Percentiles rank a stretch among this genome's conserved stretches.
Evolutionary conservation across 192 early-diverging fungal genomes (phyloP).

Genomic region (Mycoemilia scoparia): DNA sequence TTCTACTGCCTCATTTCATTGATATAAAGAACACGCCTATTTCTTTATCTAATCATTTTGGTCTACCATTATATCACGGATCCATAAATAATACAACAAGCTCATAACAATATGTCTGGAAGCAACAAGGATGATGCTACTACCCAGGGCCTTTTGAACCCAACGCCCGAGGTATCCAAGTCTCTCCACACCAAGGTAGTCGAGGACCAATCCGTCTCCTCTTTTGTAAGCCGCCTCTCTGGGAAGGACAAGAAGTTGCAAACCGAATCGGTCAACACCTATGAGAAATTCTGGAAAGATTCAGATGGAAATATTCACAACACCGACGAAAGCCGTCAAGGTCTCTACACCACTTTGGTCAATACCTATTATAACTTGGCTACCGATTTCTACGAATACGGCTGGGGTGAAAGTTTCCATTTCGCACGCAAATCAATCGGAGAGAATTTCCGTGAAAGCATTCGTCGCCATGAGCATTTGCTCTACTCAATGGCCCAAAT

Average conservation of each 20-base stretch:
- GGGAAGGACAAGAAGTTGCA: conserved; percentile 50
- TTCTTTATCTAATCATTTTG: too few species aligned
- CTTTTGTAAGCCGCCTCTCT: conserved; percentile 17
- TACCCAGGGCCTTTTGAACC: conserved; percentile 25
- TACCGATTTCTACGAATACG: conserved; percentile 73
- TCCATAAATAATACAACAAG: too few species aligned
- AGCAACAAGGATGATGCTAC: too few species aligned
- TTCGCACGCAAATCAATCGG: conserved; percentile 68
- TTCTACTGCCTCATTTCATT: too few species aligned
- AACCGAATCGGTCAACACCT: conserved; percentile 44
- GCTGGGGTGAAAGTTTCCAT: conserved; percentile 85
- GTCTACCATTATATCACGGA: too few species aligned
- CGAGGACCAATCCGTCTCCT: conserved; percentile 12
- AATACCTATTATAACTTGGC: conserved; percentile 72
- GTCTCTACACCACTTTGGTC: conserved; percentile 45
- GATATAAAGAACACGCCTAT: too few species aligned
- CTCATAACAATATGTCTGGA: too few species aligned
- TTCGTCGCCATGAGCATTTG: conserved; percentile 81
- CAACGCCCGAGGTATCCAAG: conserved; percentile 27
- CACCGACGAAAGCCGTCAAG: conserved; percentile 39
- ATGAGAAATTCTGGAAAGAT: conserved; percentile 52
- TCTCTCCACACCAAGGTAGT: conserved; percentile 23
- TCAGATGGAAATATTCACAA: conserved; percentile 29
- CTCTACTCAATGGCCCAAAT: conserved; percentile 59
- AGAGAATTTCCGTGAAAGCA: conserved; percentile 59